These are phyloP conservation scores for Saccharomyces uvarum DNA, from an alignment of 1,139 yeast species.

Conservation along the genomic window DNA sequence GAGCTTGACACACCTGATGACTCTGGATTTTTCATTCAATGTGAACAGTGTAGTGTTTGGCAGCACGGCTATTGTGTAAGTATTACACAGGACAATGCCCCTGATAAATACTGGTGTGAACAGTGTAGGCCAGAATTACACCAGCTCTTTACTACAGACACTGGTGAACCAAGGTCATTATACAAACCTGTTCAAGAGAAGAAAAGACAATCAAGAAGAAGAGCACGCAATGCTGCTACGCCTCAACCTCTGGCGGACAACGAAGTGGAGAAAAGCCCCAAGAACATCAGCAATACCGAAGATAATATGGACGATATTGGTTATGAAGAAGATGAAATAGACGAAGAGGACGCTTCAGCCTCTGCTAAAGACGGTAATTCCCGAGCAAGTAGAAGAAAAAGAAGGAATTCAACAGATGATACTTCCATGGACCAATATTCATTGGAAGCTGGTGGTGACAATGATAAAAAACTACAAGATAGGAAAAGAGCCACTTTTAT, in stretches of 20 bases:
- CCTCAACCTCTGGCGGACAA: slow-evolving; percentile 18
- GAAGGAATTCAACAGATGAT: not conserved
- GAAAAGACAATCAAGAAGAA: slow-evolving; percentile 17
- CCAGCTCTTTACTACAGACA: slow-evolving; percentile 41
- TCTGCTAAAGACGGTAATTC: slow-evolving; percentile 2
- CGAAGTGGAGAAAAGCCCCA: slow-evolving; percentile 11
- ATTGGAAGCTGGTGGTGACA: not conserved
- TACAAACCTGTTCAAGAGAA: slow-evolving; percentile 37
- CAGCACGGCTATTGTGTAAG: slow-evolving; percentile 97
- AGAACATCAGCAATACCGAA: slow-evolving; percentile 9
- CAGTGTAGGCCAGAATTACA: slow-evolving; percentile 79
- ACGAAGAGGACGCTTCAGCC: not conserved
- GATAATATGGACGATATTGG: slow-evolving; percentile 5
- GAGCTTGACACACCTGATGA: slow-evolving; percentile 45
- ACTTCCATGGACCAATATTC: not conserved
- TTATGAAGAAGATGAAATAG: not conserved
- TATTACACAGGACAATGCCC: slow-evolving; percentile 46
- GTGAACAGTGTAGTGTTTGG: slow-evolving; percentile 93
- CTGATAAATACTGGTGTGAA: slow-evolving; percentile 93
- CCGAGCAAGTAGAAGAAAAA: slow-evolving; percentile 6
- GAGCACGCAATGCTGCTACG: slow-evolving; percentile 8
- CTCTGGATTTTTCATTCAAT: slow-evolving; percentile 64
- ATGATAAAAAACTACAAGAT: slow-evolving; percentile 13
- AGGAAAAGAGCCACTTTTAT: slow-evolving; percentile 32
- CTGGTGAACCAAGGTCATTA: slow-evolving; percentile 32